Base-by-base conservation (phyloP, 352 stramenopile genomes). In the Phytophthora boehmeriae region DNA sequence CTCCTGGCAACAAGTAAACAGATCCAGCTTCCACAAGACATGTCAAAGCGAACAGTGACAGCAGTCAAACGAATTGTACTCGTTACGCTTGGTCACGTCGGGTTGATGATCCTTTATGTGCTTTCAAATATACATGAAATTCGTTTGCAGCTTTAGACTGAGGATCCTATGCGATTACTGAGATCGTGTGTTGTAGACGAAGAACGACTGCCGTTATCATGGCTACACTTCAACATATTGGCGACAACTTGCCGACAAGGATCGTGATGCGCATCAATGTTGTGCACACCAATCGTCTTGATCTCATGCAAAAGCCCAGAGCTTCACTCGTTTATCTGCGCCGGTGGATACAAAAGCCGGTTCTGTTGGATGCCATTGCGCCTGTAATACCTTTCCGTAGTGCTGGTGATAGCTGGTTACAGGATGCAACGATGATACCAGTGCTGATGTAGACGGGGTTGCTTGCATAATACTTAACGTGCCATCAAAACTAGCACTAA, bases 301-400 rank as follows among this genome's bases (percentile, higher is more conserved):
- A 19, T 41, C 19, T 76, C 48, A 81, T 1, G 54, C 38, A 27
- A 89, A 89, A 1, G 54, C 52, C 83, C 76, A 92, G 22, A 90
- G 75, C 47, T 89, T 88, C 28, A 92, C 75, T 39, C 75, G 50
- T 47, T 92, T 89, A 45, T 92, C 80, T 8, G 83, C 80, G 1
- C 80, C 75, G 2, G 75, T 80, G 0, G 82, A 87, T 17, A 88
- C 62, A n/a, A 89, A 65, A n/a, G 76, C 79, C 17, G 83, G 81
- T 28, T 67, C 50, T 5, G 54, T 76, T 6, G 82, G 68, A 44
- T 90, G 78, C 86, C 86, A 95, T 35, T 79, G 60, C 0, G 74
- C 75, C 59, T 90, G 80, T 13, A 94, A 55, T 19, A 93, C 71
- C 53, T 90, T 93, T 48, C 80, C 82, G 3, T 75, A 45, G 66